Evolutionary conservation across 2,329 filamentous ascomycete species (phyloP).

Genomic region (Neophaeococcomyces aloes): DNA sequence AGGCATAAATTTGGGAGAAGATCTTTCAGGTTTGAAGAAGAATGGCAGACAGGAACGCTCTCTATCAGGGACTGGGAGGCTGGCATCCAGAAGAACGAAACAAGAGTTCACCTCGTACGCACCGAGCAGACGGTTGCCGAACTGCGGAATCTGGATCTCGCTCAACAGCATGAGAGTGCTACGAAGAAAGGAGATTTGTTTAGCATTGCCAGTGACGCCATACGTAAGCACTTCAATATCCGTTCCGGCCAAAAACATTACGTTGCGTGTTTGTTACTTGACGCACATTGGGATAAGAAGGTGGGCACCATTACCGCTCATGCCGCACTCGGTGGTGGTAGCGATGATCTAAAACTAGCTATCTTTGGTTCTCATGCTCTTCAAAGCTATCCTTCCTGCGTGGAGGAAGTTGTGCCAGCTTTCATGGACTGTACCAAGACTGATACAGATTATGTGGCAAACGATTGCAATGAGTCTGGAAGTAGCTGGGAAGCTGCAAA

Average conservation of each 20-base stretch:
- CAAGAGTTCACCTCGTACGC: slow-evolving; percentile 77
- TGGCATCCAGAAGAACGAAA: slow-evolving; percentile 75
- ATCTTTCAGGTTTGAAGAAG: slow-evolving; percentile 84
- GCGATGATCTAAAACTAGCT: slow-evolving; percentile 66
- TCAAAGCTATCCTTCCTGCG: slow-evolving; percentile 76
- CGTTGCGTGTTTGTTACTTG: slow-evolving; percentile 75
- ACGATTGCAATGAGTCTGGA: slow-evolving; percentile 76
- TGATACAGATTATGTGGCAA: slow-evolving; percentile 67
- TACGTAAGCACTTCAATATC: slow-evolving; percentile 65
- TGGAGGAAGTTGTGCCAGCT: slow-evolving; percentile 82
- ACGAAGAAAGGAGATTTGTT: slow-evolving; percentile 65
- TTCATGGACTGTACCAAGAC: slow-evolving; percentile 87
- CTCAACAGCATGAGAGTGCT: slow-evolving; percentile 64
- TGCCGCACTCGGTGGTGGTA: slow-evolving; percentile 63
- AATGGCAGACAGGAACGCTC: slow-evolving; percentile 77
- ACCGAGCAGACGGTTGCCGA: slow-evolving; percentile 75
- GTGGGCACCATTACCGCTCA: slow-evolving; percentile 65
- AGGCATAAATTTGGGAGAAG: slow-evolving; percentile 77
- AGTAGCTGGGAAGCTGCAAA: slow-evolving; percentile 95
- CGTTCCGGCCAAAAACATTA: slow-evolving; percentile 72
- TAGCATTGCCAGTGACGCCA: slow-evolving; percentile 63
- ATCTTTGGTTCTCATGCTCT: slow-evolving; percentile 89
- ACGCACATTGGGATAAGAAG: slow-evolving; percentile 73
- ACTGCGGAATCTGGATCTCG: slow-evolving; percentile 64
- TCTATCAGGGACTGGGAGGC: slow-evolving; percentile 62